These are phyloP conservation scores for Epithele typhae DNA, from an alignment of 768 basidiomycete genomes.

Conservation along the genomic window DNA sequence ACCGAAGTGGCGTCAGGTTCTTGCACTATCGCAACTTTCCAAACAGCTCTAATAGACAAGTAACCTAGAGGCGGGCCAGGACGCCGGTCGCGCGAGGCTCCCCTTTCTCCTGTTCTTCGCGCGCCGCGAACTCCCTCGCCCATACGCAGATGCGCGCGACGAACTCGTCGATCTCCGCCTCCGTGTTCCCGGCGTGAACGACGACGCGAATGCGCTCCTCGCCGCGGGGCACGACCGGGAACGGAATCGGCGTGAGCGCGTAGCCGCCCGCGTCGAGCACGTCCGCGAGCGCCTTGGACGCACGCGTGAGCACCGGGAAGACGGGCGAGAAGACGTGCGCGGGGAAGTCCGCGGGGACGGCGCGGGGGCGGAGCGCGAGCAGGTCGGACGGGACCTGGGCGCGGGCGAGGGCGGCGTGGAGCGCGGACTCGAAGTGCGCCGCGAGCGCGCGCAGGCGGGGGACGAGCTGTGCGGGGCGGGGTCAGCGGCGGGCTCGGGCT, in stretches of 20 bases:
- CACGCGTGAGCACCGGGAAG: background rate
- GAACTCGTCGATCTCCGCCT: conserved; percentile 21
- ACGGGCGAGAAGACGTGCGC: background rate
- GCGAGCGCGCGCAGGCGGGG: background rate
- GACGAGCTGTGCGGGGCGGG: background rate
- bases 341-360: background rate
- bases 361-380: background rate
- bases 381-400: background rate
- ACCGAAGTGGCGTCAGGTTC: too few species aligned
- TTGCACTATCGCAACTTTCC: too few species aligned
- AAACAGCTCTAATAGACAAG: too few species aligned
- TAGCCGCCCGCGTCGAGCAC: background rate
- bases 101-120: too few species aligned
- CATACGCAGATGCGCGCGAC: background rate
- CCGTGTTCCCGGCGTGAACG: conserved; percentile 5
- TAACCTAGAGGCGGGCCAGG: too few species aligned
- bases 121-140: too few species aligned
- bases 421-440: background rate
- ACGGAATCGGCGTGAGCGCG: background rate
- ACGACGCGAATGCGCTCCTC: conserved; percentile 11
- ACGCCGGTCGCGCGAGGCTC: too few species aligned
- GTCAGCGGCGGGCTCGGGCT: background rate
- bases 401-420: background rate
- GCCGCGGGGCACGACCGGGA: conserved; percentile 7
- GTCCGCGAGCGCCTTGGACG: background rate